These are phyloP conservation scores for Oryza meyeriana DNA, from an alignment of 176 grass and related monocot species.

Conservation along the genomic window DNA sequence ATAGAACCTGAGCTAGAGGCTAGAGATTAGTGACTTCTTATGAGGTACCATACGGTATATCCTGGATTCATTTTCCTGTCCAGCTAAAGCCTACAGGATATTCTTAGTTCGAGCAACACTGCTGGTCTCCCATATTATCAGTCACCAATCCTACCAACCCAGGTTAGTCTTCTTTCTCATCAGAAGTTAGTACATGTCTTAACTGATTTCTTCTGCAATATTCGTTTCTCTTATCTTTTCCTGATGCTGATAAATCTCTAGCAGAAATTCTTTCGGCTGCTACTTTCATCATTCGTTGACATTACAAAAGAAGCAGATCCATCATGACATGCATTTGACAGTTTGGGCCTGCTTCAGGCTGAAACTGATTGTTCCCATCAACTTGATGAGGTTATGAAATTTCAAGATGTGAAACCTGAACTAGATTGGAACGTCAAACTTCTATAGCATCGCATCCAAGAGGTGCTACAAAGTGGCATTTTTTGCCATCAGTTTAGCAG, in stretches of 20 bases:
- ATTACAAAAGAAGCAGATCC: neutral
- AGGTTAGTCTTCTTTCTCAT: constrained; percentile 3
- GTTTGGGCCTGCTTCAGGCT: neutral
- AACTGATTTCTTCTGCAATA: neutral
- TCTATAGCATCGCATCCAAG: neutral
- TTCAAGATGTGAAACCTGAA: neutral
- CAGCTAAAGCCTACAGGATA: neutral
- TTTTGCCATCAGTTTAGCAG: neutral
- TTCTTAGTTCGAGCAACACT: neutral
- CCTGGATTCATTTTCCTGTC: constrained; percentile 3
- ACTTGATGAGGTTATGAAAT: neutral
- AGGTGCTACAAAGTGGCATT: neutral
- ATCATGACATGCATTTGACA: neutral
- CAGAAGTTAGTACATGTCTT: neutral
- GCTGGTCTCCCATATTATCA: neutral
- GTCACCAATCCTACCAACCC: neutral
- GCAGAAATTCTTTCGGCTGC: neutral
- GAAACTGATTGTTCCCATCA: neutral
- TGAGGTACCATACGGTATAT: neutral
- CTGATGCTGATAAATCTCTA: neutral
- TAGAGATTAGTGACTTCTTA: neutral
- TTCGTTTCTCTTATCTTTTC: neutral
- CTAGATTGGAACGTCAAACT: neutral
- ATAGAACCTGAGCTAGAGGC: constrained; percentile 10
- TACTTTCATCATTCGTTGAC: neutral